Conservation (phyloP, 768 basidiomycete genomes). For the Ephemerocybe angulata region DNA sequence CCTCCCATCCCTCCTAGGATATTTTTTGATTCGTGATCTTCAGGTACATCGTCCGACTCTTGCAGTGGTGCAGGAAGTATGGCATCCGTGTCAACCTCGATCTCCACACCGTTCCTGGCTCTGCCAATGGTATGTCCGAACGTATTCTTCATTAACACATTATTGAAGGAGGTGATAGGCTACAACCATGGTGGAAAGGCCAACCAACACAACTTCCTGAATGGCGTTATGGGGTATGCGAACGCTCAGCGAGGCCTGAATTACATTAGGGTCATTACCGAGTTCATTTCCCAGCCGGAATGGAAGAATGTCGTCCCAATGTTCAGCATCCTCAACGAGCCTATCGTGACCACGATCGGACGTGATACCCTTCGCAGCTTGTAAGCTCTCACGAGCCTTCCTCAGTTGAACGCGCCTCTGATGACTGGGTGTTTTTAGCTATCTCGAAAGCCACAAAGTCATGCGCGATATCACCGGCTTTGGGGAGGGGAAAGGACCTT, state of each 20-base stretch:
- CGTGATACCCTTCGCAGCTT: conserved; percentile 50
- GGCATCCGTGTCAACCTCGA: conserved; percentile 79
- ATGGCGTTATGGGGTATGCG: conserved; percentile 80
- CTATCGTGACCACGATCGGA: conserved; percentile 55
- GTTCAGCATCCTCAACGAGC: conserved; percentile 67
- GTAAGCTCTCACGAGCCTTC: conserved; percentile 47
- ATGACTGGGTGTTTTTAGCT: conserved; percentile 34
- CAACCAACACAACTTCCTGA: conserved; percentile 64
- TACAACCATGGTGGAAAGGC: conserved; percentile 62
- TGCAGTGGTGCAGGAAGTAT: conserved; percentile 83
- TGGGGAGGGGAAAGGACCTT: conserved; percentile 64
- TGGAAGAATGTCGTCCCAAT: conserved; percentile 62
- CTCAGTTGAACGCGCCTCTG: conserved; percentile 10
- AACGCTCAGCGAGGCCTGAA: conserved; percentile 80
- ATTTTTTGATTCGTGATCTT: not conserved
- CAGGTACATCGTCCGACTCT: conserved; percentile 71
- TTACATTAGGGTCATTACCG: conserved; percentile 73
- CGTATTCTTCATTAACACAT: not conserved
- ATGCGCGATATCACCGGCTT: conserved; percentile 70
- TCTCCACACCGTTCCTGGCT: conserved; percentile 74
- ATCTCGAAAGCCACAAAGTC: conserved; percentile 55
- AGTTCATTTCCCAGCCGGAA: conserved; percentile 81
- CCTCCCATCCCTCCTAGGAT: not conserved
- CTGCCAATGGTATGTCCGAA: conserved; percentile 56
- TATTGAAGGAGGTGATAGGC: conserved; percentile 20